Percentiles rank a stretch among this genome's conserved stretches.
Conservation (phyloP, 2,329 filamentous ascomycete species). For the Teratosphaeria pseudoeucalypti region DNA sequence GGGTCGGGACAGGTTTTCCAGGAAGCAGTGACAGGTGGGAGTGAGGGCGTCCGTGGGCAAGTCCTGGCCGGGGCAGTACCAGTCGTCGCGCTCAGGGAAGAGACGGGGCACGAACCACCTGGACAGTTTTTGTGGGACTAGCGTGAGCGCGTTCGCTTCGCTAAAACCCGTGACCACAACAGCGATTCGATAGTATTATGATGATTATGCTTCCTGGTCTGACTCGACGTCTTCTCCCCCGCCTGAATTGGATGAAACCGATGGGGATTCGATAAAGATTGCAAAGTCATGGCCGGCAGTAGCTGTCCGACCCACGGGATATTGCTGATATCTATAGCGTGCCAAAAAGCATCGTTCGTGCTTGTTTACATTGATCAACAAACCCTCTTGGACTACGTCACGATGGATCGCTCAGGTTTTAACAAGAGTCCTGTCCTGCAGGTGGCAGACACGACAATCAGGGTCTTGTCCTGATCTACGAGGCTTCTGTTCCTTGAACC, state of each 20-base stretch:
- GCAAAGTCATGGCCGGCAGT: neutral
- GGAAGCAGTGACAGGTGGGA: neutral
- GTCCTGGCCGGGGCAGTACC: too few species aligned
- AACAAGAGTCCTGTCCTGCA: too few species aligned
- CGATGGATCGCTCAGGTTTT: neutral
- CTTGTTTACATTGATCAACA: neutral
- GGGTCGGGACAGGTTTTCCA: neutral
- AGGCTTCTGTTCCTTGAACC: neutral
- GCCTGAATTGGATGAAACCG: neutral
- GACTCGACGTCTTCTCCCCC: neutral
- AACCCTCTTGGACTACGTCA: neutral
- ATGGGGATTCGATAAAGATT: neutral
- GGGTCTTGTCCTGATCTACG: neutral
- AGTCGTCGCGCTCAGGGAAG: neutral
- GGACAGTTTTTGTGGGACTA: neutral
- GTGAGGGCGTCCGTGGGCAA: neutral
- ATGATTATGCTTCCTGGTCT: neutral
- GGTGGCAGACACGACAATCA: neutral
- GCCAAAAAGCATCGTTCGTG: neutral
- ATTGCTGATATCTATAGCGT: too few species aligned
- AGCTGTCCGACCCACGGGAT: neutral
- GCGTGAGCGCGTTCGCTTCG: neutral
- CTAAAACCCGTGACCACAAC: neutral
- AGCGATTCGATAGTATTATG: neutral
- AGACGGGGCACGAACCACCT: neutral